Conservation (phyloP, 2,329 filamentous ascomycete species). For the Fusarium ramigenum region DNA sequence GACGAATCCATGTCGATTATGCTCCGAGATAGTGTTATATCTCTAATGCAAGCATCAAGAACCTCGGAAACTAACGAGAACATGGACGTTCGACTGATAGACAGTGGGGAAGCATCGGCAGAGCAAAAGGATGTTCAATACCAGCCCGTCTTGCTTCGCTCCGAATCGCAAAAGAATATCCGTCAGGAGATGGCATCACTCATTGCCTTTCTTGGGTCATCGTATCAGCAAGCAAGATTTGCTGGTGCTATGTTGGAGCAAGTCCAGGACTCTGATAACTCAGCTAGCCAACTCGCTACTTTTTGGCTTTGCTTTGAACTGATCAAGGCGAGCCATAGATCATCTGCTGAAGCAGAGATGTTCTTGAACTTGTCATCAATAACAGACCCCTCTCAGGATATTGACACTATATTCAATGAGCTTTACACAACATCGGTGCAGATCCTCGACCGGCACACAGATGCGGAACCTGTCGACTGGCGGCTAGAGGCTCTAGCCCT, state of each 20-base stretch:
- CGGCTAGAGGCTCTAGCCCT: constrained; percentile 80
- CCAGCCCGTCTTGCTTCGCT: constrained; percentile 67
- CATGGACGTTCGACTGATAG: constrained; percentile 44
- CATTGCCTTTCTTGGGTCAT: constrained; percentile 62
- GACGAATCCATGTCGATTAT: constrained; percentile 73
- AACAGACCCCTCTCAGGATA: constrained; percentile 50
- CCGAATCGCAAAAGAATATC: constrained; percentile 73
- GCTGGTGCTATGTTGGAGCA: constrained; percentile 72
- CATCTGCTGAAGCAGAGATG: constrained; percentile 67
- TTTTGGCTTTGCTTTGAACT: constrained; percentile 85
- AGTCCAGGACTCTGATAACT: constrained; percentile 63
- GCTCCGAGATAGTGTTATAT: constrained; percentile 78
- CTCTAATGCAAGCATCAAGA: constrained; percentile 44
- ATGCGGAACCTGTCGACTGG: constrained; percentile 68
- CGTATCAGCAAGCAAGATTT: constrained; percentile 68
- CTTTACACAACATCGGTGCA: constrained; percentile 75
- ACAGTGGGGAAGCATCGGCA: constrained; percentile 16
- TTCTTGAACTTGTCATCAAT: constrained; percentile 67
- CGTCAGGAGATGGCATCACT: constrained; percentile 67
- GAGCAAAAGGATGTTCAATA: constrained; percentile 54
- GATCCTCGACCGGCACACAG: constrained; percentile 64
- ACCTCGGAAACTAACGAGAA: constrained; percentile 13
- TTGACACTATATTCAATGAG: constrained; percentile 65
- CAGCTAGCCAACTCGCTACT: constrained; percentile 70
- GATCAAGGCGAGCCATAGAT: constrained; percentile 65